Conservation (phyloP, 805 yeast genomes). For the Yamadazyma paraphyllophila region DNA sequence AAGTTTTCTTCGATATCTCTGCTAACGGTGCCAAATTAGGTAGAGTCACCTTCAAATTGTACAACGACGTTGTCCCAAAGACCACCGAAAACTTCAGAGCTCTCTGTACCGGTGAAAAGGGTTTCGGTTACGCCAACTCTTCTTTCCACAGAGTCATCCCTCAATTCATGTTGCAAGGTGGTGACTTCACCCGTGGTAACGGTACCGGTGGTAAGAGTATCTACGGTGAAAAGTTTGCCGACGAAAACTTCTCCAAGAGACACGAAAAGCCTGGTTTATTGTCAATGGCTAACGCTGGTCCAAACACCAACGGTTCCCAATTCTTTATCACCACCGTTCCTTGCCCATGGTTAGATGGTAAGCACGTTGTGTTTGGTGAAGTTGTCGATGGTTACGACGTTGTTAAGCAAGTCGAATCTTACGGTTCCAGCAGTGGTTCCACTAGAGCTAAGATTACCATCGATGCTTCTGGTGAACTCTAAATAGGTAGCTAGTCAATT, state of each 20-base stretch:
- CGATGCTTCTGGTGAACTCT: conserved; percentile 58
- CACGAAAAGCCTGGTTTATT: conserved; percentile 80
- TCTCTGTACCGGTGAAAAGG: conserved; percentile 88
- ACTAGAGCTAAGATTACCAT: conserved; percentile 64
- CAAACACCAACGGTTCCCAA: conserved; percentile 90
- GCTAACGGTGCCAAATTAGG: conserved; percentile 75
- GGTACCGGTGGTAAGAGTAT: conserved; percentile 94
- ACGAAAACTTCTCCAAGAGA: conserved; percentile 66
- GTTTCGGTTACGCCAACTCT: conserved; percentile 82
- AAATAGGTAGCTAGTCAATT: conserved; percentile 1
- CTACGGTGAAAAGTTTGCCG: conserved; percentile 66
- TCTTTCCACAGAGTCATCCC: conserved; percentile 97
- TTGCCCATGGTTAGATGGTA: conserved; percentile 77
- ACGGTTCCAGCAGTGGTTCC: conserved; percentile 66
- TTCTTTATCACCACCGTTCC: conserved; percentile 83
- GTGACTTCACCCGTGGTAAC: conserved; percentile 58
- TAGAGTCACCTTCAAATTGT: conserved; percentile 74
- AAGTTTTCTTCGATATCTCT: conserved; percentile 80
- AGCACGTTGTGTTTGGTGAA: conserved; percentile 78
- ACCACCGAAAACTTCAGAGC: conserved; percentile 82
- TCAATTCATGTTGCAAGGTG: conserved; percentile 92
- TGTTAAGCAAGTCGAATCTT: conserved; percentile 58
- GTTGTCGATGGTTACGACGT: conserved; percentile 62
- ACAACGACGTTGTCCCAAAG: conserved; percentile 61
- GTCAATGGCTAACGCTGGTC: conserved; percentile 93